These are phyloP conservation scores for Trichosporon faecale DNA, from an alignment of 1,284 basidiomycete species.

Conservation along the genomic window DNA sequence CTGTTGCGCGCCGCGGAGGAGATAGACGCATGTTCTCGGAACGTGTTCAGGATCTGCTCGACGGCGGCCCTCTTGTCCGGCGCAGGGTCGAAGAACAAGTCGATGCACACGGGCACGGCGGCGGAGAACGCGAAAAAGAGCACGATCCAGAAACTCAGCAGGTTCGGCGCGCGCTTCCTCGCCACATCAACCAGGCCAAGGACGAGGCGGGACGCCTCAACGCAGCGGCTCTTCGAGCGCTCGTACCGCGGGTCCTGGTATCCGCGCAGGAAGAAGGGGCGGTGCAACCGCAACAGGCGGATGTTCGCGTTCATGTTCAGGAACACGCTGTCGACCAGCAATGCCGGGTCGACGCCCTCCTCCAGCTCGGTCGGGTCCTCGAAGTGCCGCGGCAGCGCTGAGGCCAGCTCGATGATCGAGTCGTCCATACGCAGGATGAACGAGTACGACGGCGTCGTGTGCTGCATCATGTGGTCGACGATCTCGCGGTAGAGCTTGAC, in stretches of 20 bases:
- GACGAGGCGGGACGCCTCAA: constrained; percentile 13
- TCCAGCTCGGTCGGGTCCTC: constrained; percentile 15
- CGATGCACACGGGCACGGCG: constrained; percentile 24
- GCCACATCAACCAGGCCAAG: constrained; percentile 23
- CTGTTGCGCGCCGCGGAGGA: constrained; percentile 22
- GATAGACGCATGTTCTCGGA: constrained; percentile 16
- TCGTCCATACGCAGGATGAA: constrained; percentile 26
- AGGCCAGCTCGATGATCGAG: constrained; percentile 21
- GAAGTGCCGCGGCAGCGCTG: constrained; percentile 22
- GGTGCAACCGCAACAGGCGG: constrained; percentile 23
- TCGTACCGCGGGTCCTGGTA: constrained; percentile 22
- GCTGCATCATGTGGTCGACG: constrained; percentile 24
- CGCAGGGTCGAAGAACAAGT: constrained; percentile 22
- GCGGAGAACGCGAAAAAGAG: constrained; percentile 27
- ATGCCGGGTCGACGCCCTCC: background rate
- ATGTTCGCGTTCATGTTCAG: constrained; percentile 23
- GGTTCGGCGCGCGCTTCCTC: constrained; percentile 11
- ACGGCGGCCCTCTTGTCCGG: constrained; percentile 18
- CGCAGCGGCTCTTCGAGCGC: constrained; percentile 20
- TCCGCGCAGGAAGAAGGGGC: constrained; percentile 23
- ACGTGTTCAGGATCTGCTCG: constrained; percentile 17
- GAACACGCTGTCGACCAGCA: constrained; percentile 24
- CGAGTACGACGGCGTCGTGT: constrained; percentile 20
- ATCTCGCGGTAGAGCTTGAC: constrained; percentile 27
- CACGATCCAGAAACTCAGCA: constrained; percentile 24